These are phyloP conservation scores for Elaeis guineensis DNA, from an alignment of 176 grass and related monocot genomes.

Conservation along the genomic window DNA sequence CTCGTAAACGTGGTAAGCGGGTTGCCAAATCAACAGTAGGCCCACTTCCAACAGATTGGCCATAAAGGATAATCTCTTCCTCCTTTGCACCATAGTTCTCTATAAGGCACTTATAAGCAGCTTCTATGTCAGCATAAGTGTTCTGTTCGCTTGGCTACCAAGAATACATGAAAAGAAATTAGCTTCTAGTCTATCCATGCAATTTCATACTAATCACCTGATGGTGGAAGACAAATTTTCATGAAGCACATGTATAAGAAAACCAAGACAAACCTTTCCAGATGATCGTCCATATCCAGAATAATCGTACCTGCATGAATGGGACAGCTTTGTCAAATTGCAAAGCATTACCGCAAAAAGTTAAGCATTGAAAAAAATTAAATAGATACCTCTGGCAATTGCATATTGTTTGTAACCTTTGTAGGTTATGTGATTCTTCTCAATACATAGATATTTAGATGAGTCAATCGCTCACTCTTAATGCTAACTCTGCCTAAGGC, in stretches of 20 bases:
- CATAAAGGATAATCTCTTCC: constrained; percentile 89
- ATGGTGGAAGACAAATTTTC: too few relatives aligned
- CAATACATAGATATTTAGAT: too few relatives aligned
- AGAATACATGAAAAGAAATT: constrained; percentile 12
- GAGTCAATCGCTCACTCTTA: too few relatives aligned
- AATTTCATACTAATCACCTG: too few relatives aligned
- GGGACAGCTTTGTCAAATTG: constrained; percentile 7
- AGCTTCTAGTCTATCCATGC: neutral
- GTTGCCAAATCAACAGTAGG: constrained; percentile 81
- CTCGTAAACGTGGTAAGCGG: constrained; percentile 47
- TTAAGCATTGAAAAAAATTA: neutral
- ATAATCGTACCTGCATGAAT: constrained; percentile 78
- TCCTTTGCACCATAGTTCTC: constrained; percentile 78
- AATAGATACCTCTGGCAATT: neutral
- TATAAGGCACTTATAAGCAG: constrained; percentile 74
- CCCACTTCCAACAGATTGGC: constrained; percentile 92
- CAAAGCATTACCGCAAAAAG: constrained; percentile 1
- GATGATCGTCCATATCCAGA: constrained; percentile 93
- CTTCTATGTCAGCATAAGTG: constrained; percentile 89
- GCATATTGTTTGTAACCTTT: too few relatives aligned
- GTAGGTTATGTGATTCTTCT: too few relatives aligned
- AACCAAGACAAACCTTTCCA: constrained; percentile 60
- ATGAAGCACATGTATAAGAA: neutral
- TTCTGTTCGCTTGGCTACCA: constrained; percentile 71
- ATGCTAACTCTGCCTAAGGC: too few relatives aligned